These are phyloP conservation scores for Escallonia rubra DNA, from an alignment of 129 eudicot genomes.

Conservation along the genomic window DNA sequence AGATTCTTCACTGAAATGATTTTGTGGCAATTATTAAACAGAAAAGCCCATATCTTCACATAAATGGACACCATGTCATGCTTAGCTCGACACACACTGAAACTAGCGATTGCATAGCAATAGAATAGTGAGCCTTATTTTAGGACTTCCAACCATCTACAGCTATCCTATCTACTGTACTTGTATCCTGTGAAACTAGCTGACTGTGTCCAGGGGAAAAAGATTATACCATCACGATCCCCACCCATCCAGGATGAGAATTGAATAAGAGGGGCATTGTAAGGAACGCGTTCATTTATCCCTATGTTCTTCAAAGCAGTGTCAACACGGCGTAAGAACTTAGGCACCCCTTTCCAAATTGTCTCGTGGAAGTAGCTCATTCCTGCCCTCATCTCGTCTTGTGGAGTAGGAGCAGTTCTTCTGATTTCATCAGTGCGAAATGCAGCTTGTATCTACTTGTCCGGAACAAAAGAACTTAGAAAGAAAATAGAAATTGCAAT, in stretches of 20 bases:
- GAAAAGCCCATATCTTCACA: no score
- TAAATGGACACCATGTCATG: no score
- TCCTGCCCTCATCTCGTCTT: conserved; percentile 99
- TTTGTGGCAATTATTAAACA: no score
- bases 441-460: conserved; percentile 94
- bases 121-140: no score
- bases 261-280: conserved; percentile 97
- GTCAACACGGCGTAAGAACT: conserved; percentile 90
- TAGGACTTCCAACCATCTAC: no score
- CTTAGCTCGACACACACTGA: no score
- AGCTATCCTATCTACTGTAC: no score
- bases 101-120: no score
- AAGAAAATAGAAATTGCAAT: neutral
- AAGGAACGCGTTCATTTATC: conserved; percentile 92
- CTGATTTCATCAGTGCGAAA: conserved; percentile 96
- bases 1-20: no score
- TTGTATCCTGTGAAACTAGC: no score
- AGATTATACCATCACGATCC: conserved; percentile 88
- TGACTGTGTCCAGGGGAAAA: neutral
- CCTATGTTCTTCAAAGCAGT: conserved; percentile 97
- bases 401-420: conserved; percentile 92
- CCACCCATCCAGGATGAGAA: conserved; percentile 99
- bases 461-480: neutral
- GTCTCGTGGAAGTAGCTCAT: conserved; percentile 99
- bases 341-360: conserved; percentile 98